These are phyloP conservation scores for Populus hybrid DNA, from an alignment of 441 rosid species.

Conservation along the genomic window DNA sequence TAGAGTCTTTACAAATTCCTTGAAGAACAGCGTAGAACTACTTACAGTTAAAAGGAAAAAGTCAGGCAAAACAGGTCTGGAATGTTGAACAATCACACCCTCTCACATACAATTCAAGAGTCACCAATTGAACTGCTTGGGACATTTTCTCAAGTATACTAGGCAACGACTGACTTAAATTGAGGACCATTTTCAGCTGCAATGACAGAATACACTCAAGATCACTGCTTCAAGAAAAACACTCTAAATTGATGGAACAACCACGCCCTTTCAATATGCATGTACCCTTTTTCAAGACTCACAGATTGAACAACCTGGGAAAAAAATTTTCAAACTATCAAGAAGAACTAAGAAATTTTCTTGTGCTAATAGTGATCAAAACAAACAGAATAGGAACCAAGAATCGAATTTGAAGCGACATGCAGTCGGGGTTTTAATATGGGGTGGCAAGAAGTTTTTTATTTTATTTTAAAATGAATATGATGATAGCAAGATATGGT, in stretches of 20 bases:
- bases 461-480: too few relatives aligned
- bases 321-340: conserved; percentile 5
- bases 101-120: background rate
- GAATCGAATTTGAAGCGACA: conserved; percentile 12
- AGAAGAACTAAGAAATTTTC: too few relatives aligned
- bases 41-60: background rate
- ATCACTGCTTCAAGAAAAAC: too few relatives aligned
- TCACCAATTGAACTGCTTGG: background rate
- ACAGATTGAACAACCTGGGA: background rate
- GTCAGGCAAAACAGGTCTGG: background rate
- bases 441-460: too few relatives aligned
- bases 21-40: conserved; percentile 3
- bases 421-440: too few relatives aligned
- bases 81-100: too few relatives aligned
- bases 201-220: background rate
- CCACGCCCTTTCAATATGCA: background rate
- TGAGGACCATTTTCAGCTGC: background rate
- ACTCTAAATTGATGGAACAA: background rate
- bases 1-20: background rate
- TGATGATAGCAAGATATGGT: too few relatives aligned
- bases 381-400: background rate
- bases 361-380: background rate
- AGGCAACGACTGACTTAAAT: background rate
- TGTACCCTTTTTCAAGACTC: background rate
- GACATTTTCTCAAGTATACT: background rate